A percentile compares a stretch with the other conserved stretches of the same genome.
phyloP scores from a whole-genome alignment of 768 basidiomycete genomes.

The Pisolithus orientalis region DNA sequence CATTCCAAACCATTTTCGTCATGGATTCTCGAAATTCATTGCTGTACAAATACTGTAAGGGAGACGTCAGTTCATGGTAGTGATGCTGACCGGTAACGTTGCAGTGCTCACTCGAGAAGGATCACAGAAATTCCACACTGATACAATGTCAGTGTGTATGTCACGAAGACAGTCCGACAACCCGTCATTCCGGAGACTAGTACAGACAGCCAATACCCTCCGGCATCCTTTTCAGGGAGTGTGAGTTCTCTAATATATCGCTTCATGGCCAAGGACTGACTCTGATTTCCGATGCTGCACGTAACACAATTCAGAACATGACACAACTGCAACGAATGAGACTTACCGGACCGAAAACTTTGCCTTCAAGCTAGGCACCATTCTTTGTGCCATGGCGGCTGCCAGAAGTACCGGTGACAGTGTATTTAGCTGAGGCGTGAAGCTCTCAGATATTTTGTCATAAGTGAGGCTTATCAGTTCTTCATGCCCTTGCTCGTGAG shows the following conservation, averaged over 20 bases:
- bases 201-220: constrained; percentile 5
- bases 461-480: neutral
- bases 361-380: neutral
- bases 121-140: constrained; percentile 15
- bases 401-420: neutral
- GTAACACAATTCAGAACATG: neutral
- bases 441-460: neutral
- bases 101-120: neutral
- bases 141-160: constrained; percentile 15
- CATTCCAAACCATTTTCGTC: too few species aligned
- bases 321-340: neutral
- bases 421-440: neutral
- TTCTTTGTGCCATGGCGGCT: constrained; percentile 2
- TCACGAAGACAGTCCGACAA: constrained; percentile 8
- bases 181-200: constrained; percentile 3
- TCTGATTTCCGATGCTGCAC: constrained; percentile 1
- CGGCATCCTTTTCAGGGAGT: constrained; percentile 10
- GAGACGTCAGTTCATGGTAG: neutral
- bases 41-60: neutral
- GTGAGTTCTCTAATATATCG: neutral
- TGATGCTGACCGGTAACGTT: neutral
- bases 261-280: neutral
- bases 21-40: neutral
- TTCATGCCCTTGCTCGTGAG: neutral
- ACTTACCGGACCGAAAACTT: neutral